phyloP scores from a whole-genome alignment of 2,329 filamentous ascomycete genomes.

The Seiridium unicorne region DNA sequence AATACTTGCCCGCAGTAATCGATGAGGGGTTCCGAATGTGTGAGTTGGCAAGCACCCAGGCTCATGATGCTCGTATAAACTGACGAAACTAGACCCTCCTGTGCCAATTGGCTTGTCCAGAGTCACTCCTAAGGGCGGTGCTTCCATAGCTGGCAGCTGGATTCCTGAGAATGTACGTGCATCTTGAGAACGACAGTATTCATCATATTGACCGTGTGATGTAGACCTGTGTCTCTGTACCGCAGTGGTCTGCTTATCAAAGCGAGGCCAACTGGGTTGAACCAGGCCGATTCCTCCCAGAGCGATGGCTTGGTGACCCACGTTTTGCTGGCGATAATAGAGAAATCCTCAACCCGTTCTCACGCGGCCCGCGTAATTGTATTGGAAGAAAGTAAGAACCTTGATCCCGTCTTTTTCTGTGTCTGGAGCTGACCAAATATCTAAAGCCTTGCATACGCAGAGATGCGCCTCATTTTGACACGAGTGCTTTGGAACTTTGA shows the following conservation, averaged over 20 bases:
- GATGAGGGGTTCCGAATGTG: conserved; percentile 38
- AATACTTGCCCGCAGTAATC: conserved; percentile 37
- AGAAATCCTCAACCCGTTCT: conserved; percentile 6
- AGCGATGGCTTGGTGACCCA: conserved; percentile 6
- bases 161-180: conserved; percentile 8
- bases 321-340: conserved; percentile 4
- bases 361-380: conserved; percentile 6
- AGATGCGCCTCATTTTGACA: neutral
- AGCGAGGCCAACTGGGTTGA: conserved; percentile 42
- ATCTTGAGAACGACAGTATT: too few relatives aligned
- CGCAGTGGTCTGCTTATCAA: conserved; percentile 40
- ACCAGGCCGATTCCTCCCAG: conserved; percentile 36
- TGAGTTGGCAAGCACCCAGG: neutral
- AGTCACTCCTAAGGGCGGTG: conserved; percentile 13
- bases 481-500: neutral
- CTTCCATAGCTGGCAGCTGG: conserved; percentile 13
- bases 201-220: too few relatives aligned
- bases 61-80: neutral
- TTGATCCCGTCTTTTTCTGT: neutral
- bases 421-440: too few relatives aligned
- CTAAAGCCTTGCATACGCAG: neutral
- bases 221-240: conserved; percentile 33
- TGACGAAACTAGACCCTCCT: conserved; percentile 23
- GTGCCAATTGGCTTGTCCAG: conserved; percentile 17
- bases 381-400: conserved; percentile 9